Evolutionary conservation across 306 rosid genomes (phyloP).

Genomic region (Lathyrus sativus): DNA sequence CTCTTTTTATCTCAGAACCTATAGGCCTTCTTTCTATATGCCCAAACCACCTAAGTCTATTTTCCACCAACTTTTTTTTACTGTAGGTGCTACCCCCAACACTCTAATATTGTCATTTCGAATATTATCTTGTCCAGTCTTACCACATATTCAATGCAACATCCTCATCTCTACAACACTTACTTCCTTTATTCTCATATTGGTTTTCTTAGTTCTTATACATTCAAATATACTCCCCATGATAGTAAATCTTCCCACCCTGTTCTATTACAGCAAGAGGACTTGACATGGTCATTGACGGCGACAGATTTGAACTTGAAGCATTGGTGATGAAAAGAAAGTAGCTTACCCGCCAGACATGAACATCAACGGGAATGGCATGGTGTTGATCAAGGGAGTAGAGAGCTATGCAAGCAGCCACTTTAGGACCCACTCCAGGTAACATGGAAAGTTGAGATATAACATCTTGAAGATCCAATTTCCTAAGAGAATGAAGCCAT

Average conservation of each 20-base stretch:
- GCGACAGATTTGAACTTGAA: slow-evolving; percentile 1
- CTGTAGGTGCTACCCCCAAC: no score
- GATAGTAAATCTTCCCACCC: background rate
- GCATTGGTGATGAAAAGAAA: background rate
- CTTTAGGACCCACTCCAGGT: slow-evolving; percentile 97
- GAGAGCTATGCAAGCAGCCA: slow-evolving; percentile 94
- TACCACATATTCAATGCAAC: no score
- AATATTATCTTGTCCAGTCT: no score
- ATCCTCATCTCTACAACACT: no score
- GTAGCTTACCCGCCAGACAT: slow-evolving; percentile 80
- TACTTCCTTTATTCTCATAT: no score
- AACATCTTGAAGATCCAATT: slow-evolving; percentile 15
- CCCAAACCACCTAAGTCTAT: no score
- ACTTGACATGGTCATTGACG: background rate
- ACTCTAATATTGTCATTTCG: no score
- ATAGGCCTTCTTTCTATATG: no score
- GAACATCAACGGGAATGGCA: slow-evolving; percentile 95
- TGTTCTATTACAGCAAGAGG: background rate
- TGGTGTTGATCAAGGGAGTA: slow-evolving; percentile 96
- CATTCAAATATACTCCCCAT: slow-evolving; percentile 2
- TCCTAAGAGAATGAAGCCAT: slow-evolving; percentile 83
- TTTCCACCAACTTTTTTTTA: no score
- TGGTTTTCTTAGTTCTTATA: background rate
- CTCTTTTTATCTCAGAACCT: no score
- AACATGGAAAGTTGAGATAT: slow-evolving; percentile 37